A percentile compares a stretch with the other conserved stretches of the same genome.
Conservation (phyloP, 2,329 filamentous ascomycete genomes). For the Aspergillus ochraceus region DNA sequence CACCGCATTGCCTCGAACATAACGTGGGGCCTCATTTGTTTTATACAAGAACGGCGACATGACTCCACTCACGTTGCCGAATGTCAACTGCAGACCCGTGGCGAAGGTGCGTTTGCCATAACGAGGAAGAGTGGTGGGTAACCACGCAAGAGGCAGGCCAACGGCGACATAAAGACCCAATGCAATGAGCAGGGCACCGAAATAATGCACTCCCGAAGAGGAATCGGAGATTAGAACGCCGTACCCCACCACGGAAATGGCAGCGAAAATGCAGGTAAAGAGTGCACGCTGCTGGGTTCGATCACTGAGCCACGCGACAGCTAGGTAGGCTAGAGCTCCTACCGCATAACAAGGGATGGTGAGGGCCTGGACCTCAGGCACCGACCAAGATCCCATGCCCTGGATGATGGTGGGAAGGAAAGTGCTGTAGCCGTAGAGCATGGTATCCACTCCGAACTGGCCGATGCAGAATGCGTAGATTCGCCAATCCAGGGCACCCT, state of each 20-base stretch:
- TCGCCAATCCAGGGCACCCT: constrained; percentile 73
- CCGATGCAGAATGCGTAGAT: constrained; percentile 68
- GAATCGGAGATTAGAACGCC: constrained; percentile 64
- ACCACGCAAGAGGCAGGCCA: constrained; percentile 57
- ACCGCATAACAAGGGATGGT: constrained; percentile 77
- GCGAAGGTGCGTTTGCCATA: constrained; percentile 76
- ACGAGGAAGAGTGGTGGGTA: constrained; percentile 67
- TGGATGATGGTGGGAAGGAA: constrained; percentile 79
- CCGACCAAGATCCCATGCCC: constrained; percentile 63
- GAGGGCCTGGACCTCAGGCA: constrained; percentile 68
- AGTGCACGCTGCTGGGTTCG: constrained; percentile 64
- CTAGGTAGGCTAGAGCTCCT: constrained; percentile 69
- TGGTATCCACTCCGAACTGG: constrained; percentile 73
- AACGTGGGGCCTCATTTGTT: constrained; percentile 55
- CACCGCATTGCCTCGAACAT: constrained; percentile 61
- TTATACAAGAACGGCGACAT: constrained; percentile 65
- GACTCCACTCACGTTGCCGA: constrained; percentile 70
- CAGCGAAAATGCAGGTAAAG: constrained; percentile 63
- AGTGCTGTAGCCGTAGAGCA: constrained; percentile 76
- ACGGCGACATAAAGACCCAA: constrained; percentile 67
- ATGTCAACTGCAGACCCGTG: constrained; percentile 68
- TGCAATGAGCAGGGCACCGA: constrained; percentile 75
- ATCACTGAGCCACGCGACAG: constrained; percentile 67
- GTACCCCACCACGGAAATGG: constrained; percentile 67
- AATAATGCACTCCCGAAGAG: constrained; percentile 66